Evolutionary conservation across 2,329 filamentous ascomycete species (phyloP).

Genomic region (Cladophialophora yegresii): DNA sequence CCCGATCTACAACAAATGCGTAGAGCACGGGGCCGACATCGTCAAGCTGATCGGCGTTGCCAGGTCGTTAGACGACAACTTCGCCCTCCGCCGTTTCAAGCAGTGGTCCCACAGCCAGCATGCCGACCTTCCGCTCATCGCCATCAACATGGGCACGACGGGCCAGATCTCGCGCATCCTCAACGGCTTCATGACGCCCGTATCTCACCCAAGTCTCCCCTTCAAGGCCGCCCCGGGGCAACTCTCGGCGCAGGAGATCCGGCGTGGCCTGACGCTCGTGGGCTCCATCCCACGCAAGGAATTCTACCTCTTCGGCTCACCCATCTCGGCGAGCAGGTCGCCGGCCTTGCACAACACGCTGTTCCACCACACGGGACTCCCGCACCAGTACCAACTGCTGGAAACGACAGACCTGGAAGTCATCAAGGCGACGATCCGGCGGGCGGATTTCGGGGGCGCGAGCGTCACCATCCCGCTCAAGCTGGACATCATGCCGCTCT

Average conservation of each 20-base stretch:
- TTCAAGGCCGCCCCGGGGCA: conserved; percentile 94
- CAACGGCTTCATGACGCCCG: conserved; percentile 91
- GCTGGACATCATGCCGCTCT: conserved; percentile 75
- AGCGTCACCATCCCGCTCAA: conserved; percentile 97
- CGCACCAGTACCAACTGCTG: conserved; percentile 74
- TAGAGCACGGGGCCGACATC: conserved; percentile 79
- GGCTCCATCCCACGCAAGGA: conserved; percentile 73
- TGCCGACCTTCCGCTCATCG: conserved; percentile 75
- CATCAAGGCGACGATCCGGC: conserved; percentile 66
- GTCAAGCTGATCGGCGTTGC: conserved; percentile 92
- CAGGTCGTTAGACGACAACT: conserved; percentile 77
- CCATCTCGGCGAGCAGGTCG: conserved; percentile 78
- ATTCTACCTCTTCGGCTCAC: conserved; percentile 86
- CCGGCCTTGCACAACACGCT: conserved; percentile 87
- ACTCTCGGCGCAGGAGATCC: conserved; percentile 85
- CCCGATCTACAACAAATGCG: conserved; percentile 80
- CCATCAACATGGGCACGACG: conserved; percentile 87
- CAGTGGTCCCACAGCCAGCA: conserved; percentile 70
- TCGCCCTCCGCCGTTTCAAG: conserved; percentile 79
- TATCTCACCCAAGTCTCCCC: conserved; percentile 84
- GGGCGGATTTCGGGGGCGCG: conserved; percentile 80
- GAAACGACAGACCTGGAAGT: conserved; percentile 70
- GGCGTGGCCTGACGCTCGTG: conserved; percentile 72
- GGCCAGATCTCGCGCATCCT: conserved; percentile 89
- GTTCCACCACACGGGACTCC: conserved; percentile 74